phyloP scores from a whole-genome alignment of 2,329 filamentous ascomycete genomes.

The Niveomyces coronatus region DNA sequence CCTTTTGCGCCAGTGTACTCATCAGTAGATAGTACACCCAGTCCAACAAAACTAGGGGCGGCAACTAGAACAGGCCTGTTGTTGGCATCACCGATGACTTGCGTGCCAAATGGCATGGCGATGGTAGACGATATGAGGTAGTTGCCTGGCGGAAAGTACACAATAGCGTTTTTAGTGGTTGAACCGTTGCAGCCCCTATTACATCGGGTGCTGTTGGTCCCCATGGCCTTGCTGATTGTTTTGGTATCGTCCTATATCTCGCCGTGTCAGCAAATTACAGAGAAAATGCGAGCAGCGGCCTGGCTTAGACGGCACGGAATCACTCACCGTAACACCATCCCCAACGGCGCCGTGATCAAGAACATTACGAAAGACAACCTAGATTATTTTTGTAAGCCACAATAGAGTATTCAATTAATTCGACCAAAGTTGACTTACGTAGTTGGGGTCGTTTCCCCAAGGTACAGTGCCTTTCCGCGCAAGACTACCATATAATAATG shows the following conservation, averaged over 20 bases:
- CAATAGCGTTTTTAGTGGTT: conserved; percentile 13
- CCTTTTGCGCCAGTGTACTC: conserved; percentile 13
- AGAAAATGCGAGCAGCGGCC: too few relatives aligned
- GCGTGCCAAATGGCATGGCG: conserved; percentile 12
- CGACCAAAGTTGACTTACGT: background rate
- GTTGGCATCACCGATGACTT: conserved; percentile 36
- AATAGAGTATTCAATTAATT: too few relatives aligned
- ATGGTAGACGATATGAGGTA: conserved; percentile 16
- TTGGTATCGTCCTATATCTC: conserved; percentile 24
- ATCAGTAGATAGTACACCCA: conserved; percentile 43
- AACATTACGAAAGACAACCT: conserved; percentile 5
- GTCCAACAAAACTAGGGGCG: conserved; percentile 36
- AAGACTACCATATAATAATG: conserved; percentile 1
- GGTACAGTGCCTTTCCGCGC: conserved; percentile 14
- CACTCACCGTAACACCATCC: background rate
- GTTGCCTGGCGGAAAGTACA: conserved; percentile 18
- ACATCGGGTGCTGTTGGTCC: background rate
- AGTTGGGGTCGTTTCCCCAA: conserved; percentile 15
- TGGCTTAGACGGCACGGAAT: too few relatives aligned
- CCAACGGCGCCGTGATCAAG: conserved; percentile 2
- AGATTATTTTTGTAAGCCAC: background rate
- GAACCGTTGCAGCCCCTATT: background rate
- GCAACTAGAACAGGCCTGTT: conserved; percentile 43
- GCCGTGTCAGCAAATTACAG: too few relatives aligned
- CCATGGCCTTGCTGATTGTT: conserved; percentile 23